Evolutionary conservation across 768 basidiomycete species (phyloP).

Genomic region (Kwoniella sp.): DNA sequence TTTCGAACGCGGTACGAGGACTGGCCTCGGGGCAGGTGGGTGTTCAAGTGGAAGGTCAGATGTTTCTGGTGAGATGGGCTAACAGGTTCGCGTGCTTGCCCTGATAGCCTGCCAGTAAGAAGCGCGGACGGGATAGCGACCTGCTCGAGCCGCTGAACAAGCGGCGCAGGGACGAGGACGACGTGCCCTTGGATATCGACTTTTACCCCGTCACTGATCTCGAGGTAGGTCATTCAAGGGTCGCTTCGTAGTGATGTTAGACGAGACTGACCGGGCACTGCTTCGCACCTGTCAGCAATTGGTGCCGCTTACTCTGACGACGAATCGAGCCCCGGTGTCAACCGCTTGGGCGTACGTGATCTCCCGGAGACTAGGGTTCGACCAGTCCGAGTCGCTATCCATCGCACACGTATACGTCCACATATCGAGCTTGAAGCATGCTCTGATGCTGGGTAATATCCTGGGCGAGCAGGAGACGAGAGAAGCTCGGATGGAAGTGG

Average conservation of each 20-base stretch:
- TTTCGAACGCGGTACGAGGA: constrained; percentile 41
- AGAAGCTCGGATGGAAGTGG: constrained; percentile 57
- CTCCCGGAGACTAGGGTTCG: constrained; percentile 79
- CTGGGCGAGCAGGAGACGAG: constrained; percentile 57
- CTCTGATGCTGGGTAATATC: constrained; percentile 74
- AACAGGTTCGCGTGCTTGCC: background rate
- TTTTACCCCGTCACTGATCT: constrained; percentile 28
- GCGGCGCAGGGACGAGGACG: constrained; percentile 3
- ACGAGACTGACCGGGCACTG: background rate
- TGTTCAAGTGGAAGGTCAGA: background rate
- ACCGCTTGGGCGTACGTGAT: constrained; percentile 87
- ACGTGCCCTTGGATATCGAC: constrained; percentile 19
- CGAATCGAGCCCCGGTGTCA: constrained; percentile 92
- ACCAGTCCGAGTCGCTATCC: constrained; percentile 81
- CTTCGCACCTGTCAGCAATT: constrained; percentile 48
- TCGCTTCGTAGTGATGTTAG: too few species aligned
- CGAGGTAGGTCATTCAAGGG: constrained; percentile 28
- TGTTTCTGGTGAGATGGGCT: too few species aligned
- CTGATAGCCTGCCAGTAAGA: constrained; percentile 26
- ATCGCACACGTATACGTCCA: constrained; percentile 93
- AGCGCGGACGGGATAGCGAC: constrained; percentile 36
- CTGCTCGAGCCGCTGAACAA: constrained; percentile 31
- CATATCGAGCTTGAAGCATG: constrained; percentile 82
- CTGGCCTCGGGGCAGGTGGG: constrained; percentile 33
- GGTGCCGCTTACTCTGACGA: constrained; percentile 59